A percentile compares a stretch with the other conserved stretches of the same genome.
Conservation (phyloP, 352 stramenopile species). For the Phytophthora quininea region DNA sequence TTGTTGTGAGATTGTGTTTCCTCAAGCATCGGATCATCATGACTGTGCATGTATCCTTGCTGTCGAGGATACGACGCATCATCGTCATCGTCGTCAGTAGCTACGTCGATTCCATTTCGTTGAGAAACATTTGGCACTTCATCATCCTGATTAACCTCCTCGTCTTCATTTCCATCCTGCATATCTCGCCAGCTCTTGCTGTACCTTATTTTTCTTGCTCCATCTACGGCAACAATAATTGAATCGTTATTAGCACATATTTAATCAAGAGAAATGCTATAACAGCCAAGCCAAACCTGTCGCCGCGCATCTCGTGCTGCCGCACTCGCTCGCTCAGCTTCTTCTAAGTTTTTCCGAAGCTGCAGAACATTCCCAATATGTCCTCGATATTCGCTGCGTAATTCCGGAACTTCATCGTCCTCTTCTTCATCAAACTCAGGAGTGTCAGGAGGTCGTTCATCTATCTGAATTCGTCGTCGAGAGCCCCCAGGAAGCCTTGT, state of each 20-base stretch:
- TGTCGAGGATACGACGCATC: constrained; percentile 33
- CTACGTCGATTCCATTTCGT: constrained; percentile 12
- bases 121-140: too few species aligned
- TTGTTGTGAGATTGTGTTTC: neutral
- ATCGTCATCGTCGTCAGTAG: constrained; percentile 37
- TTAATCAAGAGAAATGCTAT: neutral
- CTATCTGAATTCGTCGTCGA: constrained; percentile 25
- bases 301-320: constrained; percentile 39
- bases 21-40: constrained; percentile 23
- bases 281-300: constrained; percentile 29
- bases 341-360: constrained; percentile 48
- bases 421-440: constrained; percentile 19
- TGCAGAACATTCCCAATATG: constrained; percentile 40
- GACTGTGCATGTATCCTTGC: constrained; percentile 29
- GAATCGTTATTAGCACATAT: neutral
- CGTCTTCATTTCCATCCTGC: constrained; percentile 6
- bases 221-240: neutral
- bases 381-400: constrained; percentile 17
- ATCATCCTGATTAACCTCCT: too few species aligned
- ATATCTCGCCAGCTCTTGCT: constrained; percentile 22
- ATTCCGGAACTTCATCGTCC: constrained; percentile 22
- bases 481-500: neutral
- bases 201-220: neutral
- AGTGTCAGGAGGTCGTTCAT: constrained; percentile 12
- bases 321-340: constrained; percentile 46